phyloP scores from a whole-genome alignment of 768 basidiomycete genomes.

The Phaeolepiota aurea region DNA sequence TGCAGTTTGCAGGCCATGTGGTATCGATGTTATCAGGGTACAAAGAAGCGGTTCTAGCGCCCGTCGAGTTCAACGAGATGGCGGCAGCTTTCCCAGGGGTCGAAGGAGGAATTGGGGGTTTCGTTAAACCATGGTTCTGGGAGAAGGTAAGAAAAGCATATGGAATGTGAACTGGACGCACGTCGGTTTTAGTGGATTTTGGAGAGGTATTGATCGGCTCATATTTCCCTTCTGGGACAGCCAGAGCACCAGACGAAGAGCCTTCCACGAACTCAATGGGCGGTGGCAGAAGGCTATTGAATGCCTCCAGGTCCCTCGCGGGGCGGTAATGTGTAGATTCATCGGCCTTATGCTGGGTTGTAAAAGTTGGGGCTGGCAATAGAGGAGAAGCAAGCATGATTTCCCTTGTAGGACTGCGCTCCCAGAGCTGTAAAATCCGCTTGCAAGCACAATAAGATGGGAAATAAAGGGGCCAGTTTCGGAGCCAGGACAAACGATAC shows the following conservation, averaged over 20 bases:
- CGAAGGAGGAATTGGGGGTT: constrained; percentile 7
- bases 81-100: constrained; percentile 16
- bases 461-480: neutral
- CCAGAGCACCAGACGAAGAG: constrained; percentile 68
- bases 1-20: constrained; percentile 47
- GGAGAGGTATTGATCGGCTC: constrained; percentile 72
- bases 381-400: constrained; percentile 67
- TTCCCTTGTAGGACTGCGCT: neutral
- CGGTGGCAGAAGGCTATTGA: constrained; percentile 74
- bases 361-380: constrained; percentile 43
- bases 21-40: constrained; percentile 49
- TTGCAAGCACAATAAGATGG: neutral
- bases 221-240: constrained; percentile 68
- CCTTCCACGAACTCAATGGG: constrained; percentile 80
- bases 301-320: constrained; percentile 62
- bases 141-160: neutral
- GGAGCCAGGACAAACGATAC: neutral
- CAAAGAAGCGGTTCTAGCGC: constrained; percentile 30
- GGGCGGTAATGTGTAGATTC: constrained; percentile 53
- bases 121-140: constrained; percentile 10
- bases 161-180: constrained; percentile 16
- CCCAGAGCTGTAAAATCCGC: neutral
- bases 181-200: constrained; percentile 40
- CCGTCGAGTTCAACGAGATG: constrained; percentile 12
- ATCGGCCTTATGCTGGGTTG: constrained; percentile 39